Base-by-base conservation (phyloP, 176 grass and related monocot genomes). In the Lolium multiflorum region DNA sequence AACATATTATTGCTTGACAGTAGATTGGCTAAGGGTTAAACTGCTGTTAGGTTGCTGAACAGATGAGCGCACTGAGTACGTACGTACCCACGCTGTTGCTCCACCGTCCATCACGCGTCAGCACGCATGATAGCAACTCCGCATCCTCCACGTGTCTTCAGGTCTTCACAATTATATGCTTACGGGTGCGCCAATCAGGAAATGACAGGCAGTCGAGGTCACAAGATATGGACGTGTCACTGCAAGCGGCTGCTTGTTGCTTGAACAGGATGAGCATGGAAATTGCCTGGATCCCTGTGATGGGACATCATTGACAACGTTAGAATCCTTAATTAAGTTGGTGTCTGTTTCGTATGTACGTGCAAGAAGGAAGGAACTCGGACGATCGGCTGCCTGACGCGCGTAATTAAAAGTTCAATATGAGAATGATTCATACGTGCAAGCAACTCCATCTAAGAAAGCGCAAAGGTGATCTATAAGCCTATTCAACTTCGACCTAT, bases 391-490 rank as follows among this genome's bases (percentile, higher is more conserved):
- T 4, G 4, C 11, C 41, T n/a, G 16, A 5, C 38, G 16, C 25
- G 54, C 48, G 20, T 57, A 38, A 21, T 21, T 21, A 56, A 20
- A 44, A 69, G 47, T 63, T 78, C 50, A 57, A 41, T 9, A 25
- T 31, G 14, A 41, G 72, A 26, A 11, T 16, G 21, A 7, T 25
- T 67, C 21, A 78, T 69, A 57, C 74, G 74, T 78, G 49, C 82
- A 75, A 84, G 82, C 16, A 75, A 62, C 83, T 55, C 73, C 72
- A 77, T 16, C 58, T 26, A 39, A 25, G 59, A 62, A 12, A 63
- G 22, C 60, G 11, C 24, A 14, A 26, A 28, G 11, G 60, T 6
- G 22, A 63, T 63, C 24, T 63, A 63, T 21, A 3, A 6, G 22
- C n/a, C 11, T 11, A 26, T 2, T 6, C 24, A 63, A 5, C 22